Percentiles rank a stretch among this genome's conserved stretches.
phyloP scores from a whole-genome alignment of 495 filamentous ascomycete genomes.

The Arthonia radiata region DNA sequence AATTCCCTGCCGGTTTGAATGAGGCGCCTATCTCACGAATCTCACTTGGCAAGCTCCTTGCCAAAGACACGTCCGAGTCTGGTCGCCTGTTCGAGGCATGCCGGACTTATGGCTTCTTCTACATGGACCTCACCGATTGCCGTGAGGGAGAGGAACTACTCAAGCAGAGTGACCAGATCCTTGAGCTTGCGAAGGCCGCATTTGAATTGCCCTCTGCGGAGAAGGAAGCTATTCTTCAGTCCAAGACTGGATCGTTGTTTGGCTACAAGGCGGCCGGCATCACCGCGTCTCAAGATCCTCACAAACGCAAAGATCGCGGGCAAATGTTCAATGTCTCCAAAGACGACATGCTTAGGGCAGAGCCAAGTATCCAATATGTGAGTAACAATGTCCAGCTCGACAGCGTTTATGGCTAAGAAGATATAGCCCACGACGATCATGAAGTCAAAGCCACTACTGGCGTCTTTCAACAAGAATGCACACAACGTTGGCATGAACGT shows the following conservation, averaged over 20 bases:
- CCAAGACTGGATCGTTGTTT: constrained; percentile 7
- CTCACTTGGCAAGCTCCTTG: constrained; percentile 23
- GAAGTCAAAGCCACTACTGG: constrained; percentile 15
- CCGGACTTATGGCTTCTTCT: constrained; percentile 36
- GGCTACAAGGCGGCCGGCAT: constrained; percentile 26
- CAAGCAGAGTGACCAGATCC: constrained; percentile 20
- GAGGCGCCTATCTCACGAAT: constrained; percentile 31
- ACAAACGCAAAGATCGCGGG: too few species aligned
- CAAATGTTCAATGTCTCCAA: constrained; percentile 21
- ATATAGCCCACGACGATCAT: constrained; percentile 19
- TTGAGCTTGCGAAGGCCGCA: constrained; percentile 19
- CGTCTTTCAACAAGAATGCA: constrained; percentile 21
- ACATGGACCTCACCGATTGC: constrained; percentile 25
- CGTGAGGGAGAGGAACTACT: constrained; percentile 18
- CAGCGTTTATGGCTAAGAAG: too few species aligned
- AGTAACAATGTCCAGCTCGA: too few species aligned
- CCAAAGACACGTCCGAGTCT: constrained; percentile 17
- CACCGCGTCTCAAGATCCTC: constrained; percentile 13
- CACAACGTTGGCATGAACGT: constrained; percentile 25
- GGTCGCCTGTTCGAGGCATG: constrained; percentile 22
- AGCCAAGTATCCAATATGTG: too few species aligned
- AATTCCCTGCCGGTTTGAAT: too few species aligned
- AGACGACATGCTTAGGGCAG: constrained; percentile 29
- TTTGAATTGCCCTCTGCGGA: constrained; percentile 26
- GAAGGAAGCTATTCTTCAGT: constrained; percentile 24